These are phyloP conservation scores for Talaromyces sp. DNA, from an alignment of 2,329 filamentous ascomycete species.

Conservation along the genomic window DNA sequence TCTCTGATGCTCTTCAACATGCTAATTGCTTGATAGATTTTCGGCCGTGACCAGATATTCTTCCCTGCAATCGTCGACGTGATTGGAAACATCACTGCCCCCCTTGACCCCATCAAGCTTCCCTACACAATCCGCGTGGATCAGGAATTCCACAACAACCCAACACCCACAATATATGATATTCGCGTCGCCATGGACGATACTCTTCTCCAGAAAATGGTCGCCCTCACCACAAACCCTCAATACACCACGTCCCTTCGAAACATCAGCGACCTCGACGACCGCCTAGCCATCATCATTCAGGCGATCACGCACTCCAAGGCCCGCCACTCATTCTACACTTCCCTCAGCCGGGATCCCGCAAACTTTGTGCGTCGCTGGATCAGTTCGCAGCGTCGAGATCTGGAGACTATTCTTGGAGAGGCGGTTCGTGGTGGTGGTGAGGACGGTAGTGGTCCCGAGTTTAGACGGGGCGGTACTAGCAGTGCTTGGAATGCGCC, in stretches of 20 bases:
- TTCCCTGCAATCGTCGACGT: slow-evolving; percentile 83
- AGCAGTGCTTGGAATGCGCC: slow-evolving; percentile 63
- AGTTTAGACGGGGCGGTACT: slow-evolving; percentile 49
- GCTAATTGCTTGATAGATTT: slow-evolving; percentile 52
- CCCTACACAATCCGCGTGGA: slow-evolving; percentile 94
- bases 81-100: slow-evolving; percentile 71
- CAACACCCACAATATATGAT: slow-evolving; percentile 82
- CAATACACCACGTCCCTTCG: slow-evolving; percentile 69
- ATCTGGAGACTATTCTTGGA: slow-evolving; percentile 82
- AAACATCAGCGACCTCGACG: slow-evolving; percentile 73
- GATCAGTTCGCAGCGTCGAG: slow-evolving; percentile 86
- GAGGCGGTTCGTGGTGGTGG: slow-evolving; percentile 63
- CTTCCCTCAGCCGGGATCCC: slow-evolving; percentile 73
- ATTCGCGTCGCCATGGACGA: slow-evolving; percentile 81
- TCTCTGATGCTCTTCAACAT: neutral
- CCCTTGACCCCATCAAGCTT: slow-evolving; percentile 77
- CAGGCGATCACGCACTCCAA: slow-evolving; percentile 82
- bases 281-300: slow-evolving; percentile 77
- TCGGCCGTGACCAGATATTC: slow-evolving; percentile 70
- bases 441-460: slow-evolving; percentile 51
- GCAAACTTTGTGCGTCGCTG: slow-evolving; percentile 80
- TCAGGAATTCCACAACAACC: slow-evolving; percentile 70
- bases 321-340: slow-evolving; percentile 85
- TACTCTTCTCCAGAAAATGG: slow-evolving; percentile 66
- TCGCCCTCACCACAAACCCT: slow-evolving; percentile 64